Percentiles rank a stretch among this genome's conserved stretches.
These are phyloP conservation scores for Spathaspora hagerdaliae DNA, from an alignment of 805 yeast species.

Conservation along the genomic window DNA sequence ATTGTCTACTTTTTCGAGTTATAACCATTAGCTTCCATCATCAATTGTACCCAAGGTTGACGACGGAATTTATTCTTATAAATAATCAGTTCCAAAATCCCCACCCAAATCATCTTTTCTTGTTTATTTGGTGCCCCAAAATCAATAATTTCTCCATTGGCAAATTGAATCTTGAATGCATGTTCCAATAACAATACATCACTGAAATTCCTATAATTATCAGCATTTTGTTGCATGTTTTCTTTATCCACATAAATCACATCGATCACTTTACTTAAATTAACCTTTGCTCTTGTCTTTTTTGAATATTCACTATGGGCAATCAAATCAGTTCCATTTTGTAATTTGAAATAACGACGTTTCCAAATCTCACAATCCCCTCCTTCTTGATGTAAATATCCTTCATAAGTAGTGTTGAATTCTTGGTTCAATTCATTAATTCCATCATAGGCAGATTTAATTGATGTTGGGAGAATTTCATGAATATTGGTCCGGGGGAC, in stretches of 20 bases:
- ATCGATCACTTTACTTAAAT: conserved; percentile 62
- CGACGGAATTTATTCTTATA: conserved; percentile 54
- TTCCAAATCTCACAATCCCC: conserved; percentile 80
- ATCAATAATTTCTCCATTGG: conserved; percentile 76
- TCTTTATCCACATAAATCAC: conserved; percentile 44
- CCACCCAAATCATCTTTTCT: conserved; percentile 66
- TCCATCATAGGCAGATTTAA: conserved; percentile 42
- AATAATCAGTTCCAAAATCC: conserved; percentile 52
- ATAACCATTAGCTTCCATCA: conserved; percentile 21
- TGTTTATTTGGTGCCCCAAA: conserved; percentile 75
- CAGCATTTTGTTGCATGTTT: conserved; percentile 14
- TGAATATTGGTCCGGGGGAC: conserved; percentile 57
- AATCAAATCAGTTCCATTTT: conserved; percentile 57
- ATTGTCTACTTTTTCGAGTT: too few species aligned
- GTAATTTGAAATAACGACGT: conserved; percentile 69
- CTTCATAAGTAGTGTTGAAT: conserved; percentile 42
- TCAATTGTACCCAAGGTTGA: conserved; percentile 54
- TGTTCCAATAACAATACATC: conserved; percentile 67
- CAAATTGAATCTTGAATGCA: conserved; percentile 70
- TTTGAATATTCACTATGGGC: conserved; percentile 72
- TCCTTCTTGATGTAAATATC: conserved; percentile 82
- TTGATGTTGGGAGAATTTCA: conserved; percentile 70
- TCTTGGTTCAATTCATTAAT: conserved; percentile 29
- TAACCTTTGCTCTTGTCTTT: conserved; percentile 72
- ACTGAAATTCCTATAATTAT: conserved; percentile 59